Conservation (phyloP, 306 rosid species). For the Vigna trinervia region DNA sequence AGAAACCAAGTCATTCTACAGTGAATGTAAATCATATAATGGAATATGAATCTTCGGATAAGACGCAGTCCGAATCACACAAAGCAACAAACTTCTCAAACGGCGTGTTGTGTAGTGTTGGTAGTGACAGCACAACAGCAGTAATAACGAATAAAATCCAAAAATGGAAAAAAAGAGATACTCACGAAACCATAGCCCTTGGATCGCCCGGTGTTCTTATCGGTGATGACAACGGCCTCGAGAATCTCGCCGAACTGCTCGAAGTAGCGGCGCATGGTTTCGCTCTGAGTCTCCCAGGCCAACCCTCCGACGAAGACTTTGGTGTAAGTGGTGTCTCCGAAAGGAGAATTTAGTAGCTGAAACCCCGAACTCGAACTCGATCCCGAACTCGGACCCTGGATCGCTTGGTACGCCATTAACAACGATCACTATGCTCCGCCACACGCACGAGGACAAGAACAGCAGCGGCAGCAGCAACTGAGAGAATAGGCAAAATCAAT, state of each 20-base stretch:
- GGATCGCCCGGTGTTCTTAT: constrained; percentile 94
- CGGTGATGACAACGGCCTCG: constrained; percentile 93
- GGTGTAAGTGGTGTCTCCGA: constrained; percentile 93
- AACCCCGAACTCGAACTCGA: constrained; percentile 89
- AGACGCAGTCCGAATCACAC: neutral
- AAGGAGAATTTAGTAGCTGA: constrained; percentile 75
- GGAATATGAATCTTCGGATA: neutral
- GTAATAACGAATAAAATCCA: neutral
- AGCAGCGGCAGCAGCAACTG: neutral
- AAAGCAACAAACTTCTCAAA: neutral
- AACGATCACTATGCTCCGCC: constrained; percentile 30
- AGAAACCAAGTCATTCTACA: constrained; percentile 71
- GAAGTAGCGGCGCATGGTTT: constrained; percentile 85
- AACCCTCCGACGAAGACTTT: constrained; percentile 96
- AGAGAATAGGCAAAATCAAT: neutral
- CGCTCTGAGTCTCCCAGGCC: constrained; percentile 98
- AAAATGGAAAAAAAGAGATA: constrained; percentile 50
- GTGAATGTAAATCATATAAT: constrained; percentile 1
- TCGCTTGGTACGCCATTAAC: constrained; percentile 80
- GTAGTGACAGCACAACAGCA: neutral
- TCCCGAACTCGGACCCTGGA: constrained; percentile 81
- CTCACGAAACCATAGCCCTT: constrained; percentile 99
- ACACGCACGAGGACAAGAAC: constrained; percentile 12
- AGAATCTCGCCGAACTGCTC: constrained; percentile 89
- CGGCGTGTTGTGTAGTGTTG: neutral